Evolutionary conservation across 1,284 basidiomycete genomes (phyloP), one percentile per base, ranked within the genome.

Genomic region (Schizopora paradoxa): DNA sequence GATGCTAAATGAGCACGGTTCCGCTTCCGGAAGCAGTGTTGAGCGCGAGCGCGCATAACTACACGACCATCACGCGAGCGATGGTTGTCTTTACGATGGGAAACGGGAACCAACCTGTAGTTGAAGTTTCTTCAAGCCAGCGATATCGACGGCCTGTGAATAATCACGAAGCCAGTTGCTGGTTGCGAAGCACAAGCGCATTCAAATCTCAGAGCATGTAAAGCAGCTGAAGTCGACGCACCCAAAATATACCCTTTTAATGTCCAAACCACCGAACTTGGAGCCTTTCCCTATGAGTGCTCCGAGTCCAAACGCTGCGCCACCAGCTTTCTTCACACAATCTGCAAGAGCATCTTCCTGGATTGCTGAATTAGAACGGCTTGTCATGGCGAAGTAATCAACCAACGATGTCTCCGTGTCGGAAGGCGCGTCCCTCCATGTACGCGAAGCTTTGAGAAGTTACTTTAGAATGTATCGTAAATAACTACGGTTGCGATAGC

Each of bases 91-190:
- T n/a, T n/a, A 26, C 38, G 23, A 10, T 18, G 41, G 11, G 26
- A 31, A 45, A 18, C 29, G 18, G 6, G 8, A 27, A 57, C 68
- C 13, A 36, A 81, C 81, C 68, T 83, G 82, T 5, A 81, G 59
- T 33, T 71, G 79, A 21, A 86, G 59, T 64, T 91, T 91, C 66
- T 87, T 82, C 40, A 91, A 66, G 11, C 78, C 71, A 2, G 85
- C 86, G 39, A 93, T 85, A 66, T 94, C 91, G 35, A 93, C 82
- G 0, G 91, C 91, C 76, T 91, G 62, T 2, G 51, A 52, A 61
- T 90, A 91, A 66, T 92, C 89, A 40, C 90, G 71, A 31, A 92
- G 72, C 89, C 82, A 85, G 56, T 86, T 85, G 5, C 82, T 83
- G 49, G 3, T 23, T 39, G 18, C 14, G 21, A 51, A 39, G 18